These are phyloP conservation scores for Backusella westeae DNA, from an alignment of 192 early-diverging fungal genomes.

Conservation along the genomic window DNA sequence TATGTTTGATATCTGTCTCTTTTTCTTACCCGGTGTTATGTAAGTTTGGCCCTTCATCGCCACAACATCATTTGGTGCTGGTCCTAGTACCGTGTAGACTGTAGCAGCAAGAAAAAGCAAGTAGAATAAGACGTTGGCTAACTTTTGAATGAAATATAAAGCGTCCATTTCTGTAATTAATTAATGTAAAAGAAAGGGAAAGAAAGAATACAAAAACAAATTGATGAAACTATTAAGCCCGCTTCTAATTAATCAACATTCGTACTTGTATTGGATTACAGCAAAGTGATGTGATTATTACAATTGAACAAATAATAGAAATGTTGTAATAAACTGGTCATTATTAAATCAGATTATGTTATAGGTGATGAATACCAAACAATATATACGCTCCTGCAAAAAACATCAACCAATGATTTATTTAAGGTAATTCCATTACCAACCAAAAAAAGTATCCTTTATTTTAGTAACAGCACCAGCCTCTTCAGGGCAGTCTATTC, in stretches of 20 bases:
- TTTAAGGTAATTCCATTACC: background rate
- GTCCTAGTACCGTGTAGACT: slow-evolving; percentile 47
- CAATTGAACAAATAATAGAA: background rate
- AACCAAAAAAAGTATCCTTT: slow-evolving; percentile 5
- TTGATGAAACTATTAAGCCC: background rate
- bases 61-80: slow-evolving; percentile 31
- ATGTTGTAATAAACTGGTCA: too few relatives aligned
- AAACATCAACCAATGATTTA: background rate
- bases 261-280: background rate
- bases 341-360: too few relatives aligned
- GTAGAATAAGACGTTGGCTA: slow-evolving; percentile 59
- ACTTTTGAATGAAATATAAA: slow-evolving; percentile 32
- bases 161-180: background rate
- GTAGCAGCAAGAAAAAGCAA: slow-evolving; percentile 55
- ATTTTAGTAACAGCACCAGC: background rate
- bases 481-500: slow-evolving; percentile 10
- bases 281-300: background rate
- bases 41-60: slow-evolving; percentile 49
- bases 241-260: background rate
- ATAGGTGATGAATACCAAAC: too few relatives aligned
- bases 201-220: background rate
- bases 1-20: background rate
- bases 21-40: slow-evolving; percentile 55
- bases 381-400: background rate
- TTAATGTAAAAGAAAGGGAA: background rate